Evolutionary conservation across 352 stramenopile species (phyloP), one percentile per base, ranked within the genome.

Genomic region (Pythium dissimile): DNA sequence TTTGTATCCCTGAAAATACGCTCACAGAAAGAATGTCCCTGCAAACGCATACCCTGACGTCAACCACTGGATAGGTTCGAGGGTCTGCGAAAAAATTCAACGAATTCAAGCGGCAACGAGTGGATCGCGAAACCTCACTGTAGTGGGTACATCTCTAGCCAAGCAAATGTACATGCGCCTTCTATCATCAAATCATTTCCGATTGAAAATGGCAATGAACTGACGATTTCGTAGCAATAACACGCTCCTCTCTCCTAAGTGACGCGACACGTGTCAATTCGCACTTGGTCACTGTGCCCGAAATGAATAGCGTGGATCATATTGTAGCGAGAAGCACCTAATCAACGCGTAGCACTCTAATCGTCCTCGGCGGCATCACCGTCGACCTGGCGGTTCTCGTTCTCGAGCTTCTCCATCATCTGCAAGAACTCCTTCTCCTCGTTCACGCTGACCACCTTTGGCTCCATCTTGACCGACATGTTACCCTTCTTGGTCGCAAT

Each of bases 381-480:
- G 63, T 99, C 97, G 39, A 99, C 92, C 80, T 99, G 95, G 71
- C 97, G 94, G 79, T 98, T 99, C 72, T 99, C 97, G 60, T 98
- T 87, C 72, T 98, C 96, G 41, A 99, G 84, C 69, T 98, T 92
- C 76, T 99, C 96, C 84, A 99, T 99, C 96, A 99, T 99, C 48
- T 97, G 95, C 72, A 98, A 73, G 62, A 99, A 92, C 75, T 99
- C 97, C 43, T 96, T 97, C 80, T 99, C 97, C 75, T 99, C 97
- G 75, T 98, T 98, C 67, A 98, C 76, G 74, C 92, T 98, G 31
- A 99, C 96, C 27, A 97, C 96, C 94, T 99, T 99, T 13, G 96
- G 95, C 64, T 97, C 95, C 96, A 99, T 99, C 84, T 99, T 99
- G 53, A 99, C 88, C 57, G 95, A 72, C 70, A 97, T 81, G 24